These are phyloP conservation scores for Nosema granulosis DNA, from an alignment of 371 early-diverging fungal genomes.

Conservation along the genomic window DNA sequence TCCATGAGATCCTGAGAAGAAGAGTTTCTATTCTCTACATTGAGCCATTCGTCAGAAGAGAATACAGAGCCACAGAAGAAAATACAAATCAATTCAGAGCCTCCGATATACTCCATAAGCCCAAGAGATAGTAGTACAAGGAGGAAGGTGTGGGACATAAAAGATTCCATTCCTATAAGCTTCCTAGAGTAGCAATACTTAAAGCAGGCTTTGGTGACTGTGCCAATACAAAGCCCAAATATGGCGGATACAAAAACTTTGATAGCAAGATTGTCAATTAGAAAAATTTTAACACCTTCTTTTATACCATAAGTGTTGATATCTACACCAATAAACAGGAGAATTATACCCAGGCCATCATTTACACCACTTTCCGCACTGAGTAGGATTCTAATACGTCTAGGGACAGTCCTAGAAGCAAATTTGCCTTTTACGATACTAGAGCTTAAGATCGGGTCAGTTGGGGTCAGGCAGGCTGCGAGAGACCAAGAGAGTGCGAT, in stretches of 20 bases:
- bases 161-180: slow-evolving; percentile 79
- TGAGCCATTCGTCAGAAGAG: slow-evolving; percentile 77
- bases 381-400: slow-evolving; percentile 73
- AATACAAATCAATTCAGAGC: slow-evolving; percentile 80
- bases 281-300: slow-evolving; percentile 41
- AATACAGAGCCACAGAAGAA: slow-evolving; percentile 81
- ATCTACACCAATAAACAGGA: slow-evolving; percentile 71
- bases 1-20: slow-evolving; percentile 83
- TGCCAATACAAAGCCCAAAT: slow-evolving; percentile 76
- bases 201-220: slow-evolving; percentile 70
- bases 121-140: slow-evolving; percentile 77
- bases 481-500: slow-evolving; percentile 64
- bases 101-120: slow-evolving; percentile 71
- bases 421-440: slow-evolving; percentile 83
- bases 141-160: slow-evolving; percentile 76
- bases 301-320: slow-evolving; percentile 54
- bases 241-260: slow-evolving; percentile 71
- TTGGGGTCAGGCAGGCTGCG: slow-evolving; percentile 82
- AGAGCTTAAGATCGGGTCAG: slow-evolving; percentile 87
- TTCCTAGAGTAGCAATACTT: slow-evolving; percentile 71
- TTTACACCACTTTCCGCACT: slow-evolving; percentile 72
- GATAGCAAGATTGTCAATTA: slow-evolving; percentile 47
- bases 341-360: slow-evolving; percentile 76
- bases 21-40: slow-evolving; percentile 75
- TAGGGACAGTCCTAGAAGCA: slow-evolving; percentile 79